These are phyloP conservation scores for Juglanconis oblonga DNA, from an alignment of 2,329 filamentous ascomycete genomes.

Conservation along the genomic window DNA sequence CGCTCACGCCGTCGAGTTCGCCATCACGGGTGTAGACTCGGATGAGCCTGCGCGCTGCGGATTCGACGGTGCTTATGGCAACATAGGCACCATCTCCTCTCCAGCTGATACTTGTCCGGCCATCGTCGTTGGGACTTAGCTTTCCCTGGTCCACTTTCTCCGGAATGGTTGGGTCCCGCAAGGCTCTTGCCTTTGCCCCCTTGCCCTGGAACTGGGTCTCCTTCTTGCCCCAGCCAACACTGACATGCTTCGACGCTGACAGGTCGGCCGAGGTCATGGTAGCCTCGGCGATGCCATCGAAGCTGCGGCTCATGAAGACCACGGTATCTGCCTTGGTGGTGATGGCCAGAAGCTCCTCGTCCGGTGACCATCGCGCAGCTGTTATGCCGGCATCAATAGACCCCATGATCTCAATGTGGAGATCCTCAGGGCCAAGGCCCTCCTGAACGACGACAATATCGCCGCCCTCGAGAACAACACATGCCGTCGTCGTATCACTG, in stretches of 20 bases:
- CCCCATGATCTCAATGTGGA: conserved; percentile 90
- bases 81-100: conserved; percentile 90
- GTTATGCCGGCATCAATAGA: conserved; percentile 90
- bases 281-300: conserved; percentile 78
- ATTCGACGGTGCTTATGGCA: conserved; percentile 77
- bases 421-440: conserved; percentile 51
- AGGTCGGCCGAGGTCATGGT: conserved; percentile 73
- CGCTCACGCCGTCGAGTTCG: conserved; percentile 85
- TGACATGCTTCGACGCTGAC: conserved; percentile 87
- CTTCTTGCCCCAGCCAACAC: conserved; percentile 96
- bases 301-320: conserved; percentile 88
- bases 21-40: conserved; percentile 90
- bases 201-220: conserved; percentile 97
- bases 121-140: conserved; percentile 72
- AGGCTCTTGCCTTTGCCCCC: conserved; percentile 76
- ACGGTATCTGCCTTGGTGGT: conserved; percentile 76
- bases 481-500: conserved; percentile 72
- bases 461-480: conserved; percentile 82
- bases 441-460: conserved; percentile 87
- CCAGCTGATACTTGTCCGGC: conserved; percentile 76
- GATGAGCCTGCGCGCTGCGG: conserved; percentile 69
- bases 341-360: conserved; percentile 86
- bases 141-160: conserved; percentile 85
- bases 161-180: conserved; percentile 91
- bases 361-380: conserved; percentile 88